These are phyloP conservation scores for Sungouiozyma ichnusensis DNA, from an alignment of 805 yeast species.

Conservation along the genomic window DNA sequence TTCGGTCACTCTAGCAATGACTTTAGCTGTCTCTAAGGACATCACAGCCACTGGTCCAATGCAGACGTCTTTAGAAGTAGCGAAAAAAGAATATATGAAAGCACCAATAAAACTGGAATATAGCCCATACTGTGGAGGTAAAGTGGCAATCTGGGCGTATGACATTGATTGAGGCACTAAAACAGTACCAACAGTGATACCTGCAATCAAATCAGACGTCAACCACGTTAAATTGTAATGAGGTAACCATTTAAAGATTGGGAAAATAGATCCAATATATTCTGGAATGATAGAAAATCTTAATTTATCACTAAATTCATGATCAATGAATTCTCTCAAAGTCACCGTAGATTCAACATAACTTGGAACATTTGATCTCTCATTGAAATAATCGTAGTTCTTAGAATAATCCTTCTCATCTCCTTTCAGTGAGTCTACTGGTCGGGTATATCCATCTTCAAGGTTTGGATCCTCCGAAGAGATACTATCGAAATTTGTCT, in stretches of 20 bases:
- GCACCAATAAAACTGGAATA: constrained; percentile 91
- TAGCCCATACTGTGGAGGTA: constrained; percentile 75
- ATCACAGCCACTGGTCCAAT: constrained; percentile 97
- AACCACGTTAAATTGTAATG: constrained; percentile 77
- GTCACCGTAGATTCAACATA: constrained; percentile 16
- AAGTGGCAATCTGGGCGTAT: constrained; percentile 77
- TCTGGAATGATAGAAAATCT: constrained; percentile 30
- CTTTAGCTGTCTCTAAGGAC: constrained; percentile 78
- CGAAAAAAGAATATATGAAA: constrained; percentile 77
- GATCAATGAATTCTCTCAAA: constrained; percentile 15
- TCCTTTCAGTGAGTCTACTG: neutral
- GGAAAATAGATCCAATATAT: constrained; percentile 61
- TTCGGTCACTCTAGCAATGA: constrained; percentile 51
- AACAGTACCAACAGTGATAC: constrained; percentile 87
- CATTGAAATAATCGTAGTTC: neutral
- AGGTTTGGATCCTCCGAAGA: neutral
- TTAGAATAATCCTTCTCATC: neutral
- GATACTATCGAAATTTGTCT: neutral
- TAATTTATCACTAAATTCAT: constrained; percentile 10
- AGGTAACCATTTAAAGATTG: constrained; percentile 73
- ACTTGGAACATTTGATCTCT: constrained; percentile 5
- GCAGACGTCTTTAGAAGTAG: constrained; percentile 90
- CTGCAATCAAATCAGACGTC: constrained; percentile 77
- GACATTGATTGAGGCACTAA: constrained; percentile 95
- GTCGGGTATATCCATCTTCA: neutral